phyloP scores from a whole-genome alignment of 768 basidiomycete genomes.

The Calocybe gangraenosa region DNA sequence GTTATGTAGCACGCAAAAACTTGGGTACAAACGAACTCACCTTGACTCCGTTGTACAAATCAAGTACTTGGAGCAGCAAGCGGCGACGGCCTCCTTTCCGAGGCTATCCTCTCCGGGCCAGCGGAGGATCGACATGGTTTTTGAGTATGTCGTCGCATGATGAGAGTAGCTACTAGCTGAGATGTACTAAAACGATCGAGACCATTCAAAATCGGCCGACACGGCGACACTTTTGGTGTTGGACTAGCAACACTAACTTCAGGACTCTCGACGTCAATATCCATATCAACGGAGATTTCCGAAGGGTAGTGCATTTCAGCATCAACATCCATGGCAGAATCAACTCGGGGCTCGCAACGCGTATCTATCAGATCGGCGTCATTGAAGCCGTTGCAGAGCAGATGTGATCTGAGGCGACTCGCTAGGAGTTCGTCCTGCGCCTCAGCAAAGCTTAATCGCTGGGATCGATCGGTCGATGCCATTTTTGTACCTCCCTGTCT shows the following conservation, averaged over 20 bases:
- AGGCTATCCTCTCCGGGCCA: conserved; percentile 6
- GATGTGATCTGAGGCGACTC: conserved; percentile 14
- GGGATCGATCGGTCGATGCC: not conserved
- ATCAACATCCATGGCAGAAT: conserved; percentile 14
- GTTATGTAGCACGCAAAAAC: no score
- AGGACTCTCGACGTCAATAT: conserved; percentile 17
- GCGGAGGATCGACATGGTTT: conserved; percentile 6
- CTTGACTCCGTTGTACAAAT: not conserved
- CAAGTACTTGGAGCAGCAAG: conserved; percentile 11
- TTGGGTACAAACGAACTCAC: no score
- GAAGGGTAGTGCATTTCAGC: not conserved
- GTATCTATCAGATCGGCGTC: conserved; percentile 12
- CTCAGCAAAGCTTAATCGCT: conserved; percentile 8
- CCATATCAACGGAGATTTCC: conserved; percentile 17
- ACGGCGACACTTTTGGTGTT: conserved; percentile 1
- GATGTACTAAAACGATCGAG: conserved; percentile 9
- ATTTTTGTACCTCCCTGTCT: conserved; percentile 1
- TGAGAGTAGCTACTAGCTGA: conserved; percentile 16
- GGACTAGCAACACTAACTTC: not conserved
- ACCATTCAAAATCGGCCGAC: not conserved
- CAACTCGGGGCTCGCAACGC: conserved; percentile 2
- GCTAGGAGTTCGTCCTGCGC: conserved; percentile 18
- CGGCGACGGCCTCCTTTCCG: conserved; percentile 12
- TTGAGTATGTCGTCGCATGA: conserved; percentile 12
- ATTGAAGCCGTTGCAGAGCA: conserved; percentile 14